Percentiles rank a stretch among this genome's conserved stretches.
phyloP scores from a whole-genome alignment of 1,139 yeast species.

The Kurtzmaniella quercitrusa region DNA sequence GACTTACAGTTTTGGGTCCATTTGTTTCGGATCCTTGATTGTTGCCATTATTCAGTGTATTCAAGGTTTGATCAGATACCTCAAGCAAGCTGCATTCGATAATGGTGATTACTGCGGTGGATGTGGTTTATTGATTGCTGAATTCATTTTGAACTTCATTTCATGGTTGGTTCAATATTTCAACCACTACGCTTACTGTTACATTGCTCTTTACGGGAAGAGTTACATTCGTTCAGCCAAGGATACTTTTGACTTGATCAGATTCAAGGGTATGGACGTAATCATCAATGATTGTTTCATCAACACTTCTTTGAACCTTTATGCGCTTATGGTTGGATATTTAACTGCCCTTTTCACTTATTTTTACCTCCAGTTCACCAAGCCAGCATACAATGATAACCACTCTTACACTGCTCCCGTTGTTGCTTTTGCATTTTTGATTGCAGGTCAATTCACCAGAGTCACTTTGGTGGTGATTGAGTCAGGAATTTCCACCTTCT shows the following conservation, averaged over 20 bases:
- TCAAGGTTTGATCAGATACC: conserved; percentile 43
- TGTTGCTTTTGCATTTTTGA: conserved; percentile 70
- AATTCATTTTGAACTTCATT: conserved; percentile 57
- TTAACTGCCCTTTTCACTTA: conserved; percentile 65
- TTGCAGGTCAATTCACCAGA: conserved; percentile 74
- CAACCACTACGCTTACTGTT: conserved; percentile 87
- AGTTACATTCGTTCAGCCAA: conserved; percentile 70
- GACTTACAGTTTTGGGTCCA: conserved; percentile 86
- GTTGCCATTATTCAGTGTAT: conserved; percentile 71
- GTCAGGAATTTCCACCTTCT: conserved; percentile 82
- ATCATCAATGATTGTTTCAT: conserved; percentile 81
- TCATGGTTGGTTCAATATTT: conserved; percentile 84
- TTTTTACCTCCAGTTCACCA: conserved; percentile 68
- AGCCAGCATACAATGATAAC: conserved; percentile 61
- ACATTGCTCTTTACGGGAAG: conserved; percentile 83
- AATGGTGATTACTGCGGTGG: conserved; percentile 55
- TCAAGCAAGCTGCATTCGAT: conserved; percentile 51
- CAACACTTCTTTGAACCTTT: conserved; percentile 70
- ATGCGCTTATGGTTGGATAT: conserved; percentile 67
- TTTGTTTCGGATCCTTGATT: conserved; percentile 81
- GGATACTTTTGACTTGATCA: conserved; percentile 76
- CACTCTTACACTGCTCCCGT: conserved; percentile 75
- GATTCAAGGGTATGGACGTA: conserved; percentile 82
- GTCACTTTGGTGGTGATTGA: conserved; percentile 70
- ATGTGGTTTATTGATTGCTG: conserved; percentile 51